These are phyloP conservation scores for Hyaloraphidium curvatum DNA, from an alignment of 192 early-diverging fungal species.

Conservation along the genomic window DNA sequence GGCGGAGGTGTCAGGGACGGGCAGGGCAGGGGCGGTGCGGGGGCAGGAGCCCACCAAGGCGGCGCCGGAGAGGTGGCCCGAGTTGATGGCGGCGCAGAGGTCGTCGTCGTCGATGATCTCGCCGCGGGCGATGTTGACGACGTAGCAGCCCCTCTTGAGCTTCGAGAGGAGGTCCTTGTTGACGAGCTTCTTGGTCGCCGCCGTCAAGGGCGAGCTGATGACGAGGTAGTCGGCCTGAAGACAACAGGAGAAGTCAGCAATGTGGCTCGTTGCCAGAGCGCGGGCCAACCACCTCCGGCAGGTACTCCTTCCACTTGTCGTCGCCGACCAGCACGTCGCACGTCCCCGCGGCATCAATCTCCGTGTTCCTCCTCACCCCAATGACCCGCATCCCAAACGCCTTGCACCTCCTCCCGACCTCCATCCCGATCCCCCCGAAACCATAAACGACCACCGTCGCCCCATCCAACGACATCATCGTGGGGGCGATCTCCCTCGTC, in stretches of 20 bases:
- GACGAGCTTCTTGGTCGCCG: neutral
- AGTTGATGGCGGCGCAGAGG: slow-evolving; percentile 23
- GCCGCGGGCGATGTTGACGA: slow-evolving; percentile 29
- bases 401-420: neutral
- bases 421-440: neutral
- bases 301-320: neutral
- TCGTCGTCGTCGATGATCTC: slow-evolving; percentile 26
- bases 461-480: neutral
- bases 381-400: neutral
- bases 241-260: neutral
- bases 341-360: neutral
- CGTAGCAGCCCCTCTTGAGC: slow-evolving; percentile 25
- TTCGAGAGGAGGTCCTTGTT: slow-evolving; percentile 11
- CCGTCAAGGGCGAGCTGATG: neutral
- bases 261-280: neutral
- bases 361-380: neutral
- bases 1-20: no score
- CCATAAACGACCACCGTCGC: neutral
- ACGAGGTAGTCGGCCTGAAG: neutral
- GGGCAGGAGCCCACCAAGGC: no score
- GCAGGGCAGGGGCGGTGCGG: no score
- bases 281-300: no score
- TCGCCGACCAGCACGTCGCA: neutral
- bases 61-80: slow-evolving; percentile 20
- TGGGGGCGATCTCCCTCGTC: neutral